Conservation (phyloP, 495 filamentous ascomycete species). For the Penicillium paradoxum region DNA sequence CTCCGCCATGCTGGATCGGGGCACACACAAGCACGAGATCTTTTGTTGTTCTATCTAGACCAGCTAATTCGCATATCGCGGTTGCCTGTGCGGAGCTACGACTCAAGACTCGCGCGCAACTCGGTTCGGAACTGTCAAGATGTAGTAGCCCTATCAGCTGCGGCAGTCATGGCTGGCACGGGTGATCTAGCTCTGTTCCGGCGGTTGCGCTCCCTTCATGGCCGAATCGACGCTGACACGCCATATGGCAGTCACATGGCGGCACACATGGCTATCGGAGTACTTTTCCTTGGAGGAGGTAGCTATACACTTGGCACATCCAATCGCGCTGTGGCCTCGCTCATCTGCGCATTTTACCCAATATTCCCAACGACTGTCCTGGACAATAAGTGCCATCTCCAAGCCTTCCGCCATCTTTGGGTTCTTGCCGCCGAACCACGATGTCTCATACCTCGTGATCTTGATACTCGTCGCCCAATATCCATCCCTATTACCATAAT, state of each 20-base stretch:
- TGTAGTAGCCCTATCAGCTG: constrained; percentile 69
- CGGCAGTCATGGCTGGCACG: constrained; percentile 91
- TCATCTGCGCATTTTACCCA: constrained; percentile 91
- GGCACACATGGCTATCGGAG: constrained; percentile 83
- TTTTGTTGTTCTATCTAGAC: constrained; percentile 80
- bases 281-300: constrained; percentile 86
- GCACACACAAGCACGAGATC: constrained; percentile 62
- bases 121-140: constrained; percentile 89
- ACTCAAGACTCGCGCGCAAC: constrained; percentile 71
- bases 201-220: constrained; percentile 81
- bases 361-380: constrained; percentile 82
- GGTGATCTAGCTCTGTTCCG: constrained; percentile 87
- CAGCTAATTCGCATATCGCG: constrained; percentile 77
- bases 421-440: constrained; percentile 86
- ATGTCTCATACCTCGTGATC: constrained; percentile 79
- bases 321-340: constrained; percentile 74
- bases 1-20: constrained; percentile 86
- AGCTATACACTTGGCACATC: constrained; percentile 89
- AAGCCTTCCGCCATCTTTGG: constrained; percentile 98
- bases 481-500: constrained; percentile 62
- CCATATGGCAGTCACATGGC: constrained; percentile 93
- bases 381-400: constrained; percentile 89
- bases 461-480: constrained; percentile 73
- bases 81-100: constrained; percentile 64
- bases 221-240: constrained; percentile 76